Evolutionary conservation across 2,329 filamentous ascomycete species (phyloP).

Genomic region (Diaporthe ilicicola): DNA sequence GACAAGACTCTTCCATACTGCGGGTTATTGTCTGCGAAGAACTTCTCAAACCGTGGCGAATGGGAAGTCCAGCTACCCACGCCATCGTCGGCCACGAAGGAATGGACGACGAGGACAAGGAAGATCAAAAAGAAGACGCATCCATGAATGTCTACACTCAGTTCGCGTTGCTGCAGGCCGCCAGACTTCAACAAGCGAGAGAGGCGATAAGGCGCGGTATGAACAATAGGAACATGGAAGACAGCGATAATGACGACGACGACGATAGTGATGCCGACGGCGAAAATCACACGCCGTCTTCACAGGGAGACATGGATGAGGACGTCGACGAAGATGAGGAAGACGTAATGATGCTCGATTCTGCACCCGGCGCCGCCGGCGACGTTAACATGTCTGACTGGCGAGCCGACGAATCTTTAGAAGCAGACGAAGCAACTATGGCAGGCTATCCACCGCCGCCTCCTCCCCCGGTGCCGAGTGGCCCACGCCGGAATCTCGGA

Average conservation of each 20-base stretch:
- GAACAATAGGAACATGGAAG: slow-evolving; percentile 35
- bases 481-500: slow-evolving; percentile 53
- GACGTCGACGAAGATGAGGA: slow-evolving; percentile 60
- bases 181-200: slow-evolving; percentile 40
- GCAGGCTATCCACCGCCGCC: slow-evolving; percentile 76
- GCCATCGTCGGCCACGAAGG: slow-evolving; percentile 79
- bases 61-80: slow-evolving; percentile 85
- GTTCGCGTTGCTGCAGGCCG: slow-evolving; percentile 41
- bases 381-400: slow-evolving; percentile 59
- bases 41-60: slow-evolving; percentile 85
- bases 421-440: slow-evolving; percentile 80
- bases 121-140: slow-evolving; percentile 55
- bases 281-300: slow-evolving; percentile 44
- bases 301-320: slow-evolving; percentile 44
- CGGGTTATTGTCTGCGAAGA: slow-evolving; percentile 89
- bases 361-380: slow-evolving; percentile 51
- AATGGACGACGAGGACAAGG: slow-evolving; percentile 80
- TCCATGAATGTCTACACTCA: slow-evolving; percentile 33
- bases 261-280: slow-evolving; percentile 56
- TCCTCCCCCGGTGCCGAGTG: slow-evolving; percentile 65
- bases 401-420: slow-evolving; percentile 71
- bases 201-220: slow-evolving; percentile 32
- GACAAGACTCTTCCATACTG: slow-evolving; percentile 80
- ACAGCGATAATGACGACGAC: slow-evolving; percentile 53
- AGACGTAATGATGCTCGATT: slow-evolving; percentile 67